Conservation (phyloP, 202 grass and related monocot species). For the Schoenoplectus tabernaemontani region DNA sequence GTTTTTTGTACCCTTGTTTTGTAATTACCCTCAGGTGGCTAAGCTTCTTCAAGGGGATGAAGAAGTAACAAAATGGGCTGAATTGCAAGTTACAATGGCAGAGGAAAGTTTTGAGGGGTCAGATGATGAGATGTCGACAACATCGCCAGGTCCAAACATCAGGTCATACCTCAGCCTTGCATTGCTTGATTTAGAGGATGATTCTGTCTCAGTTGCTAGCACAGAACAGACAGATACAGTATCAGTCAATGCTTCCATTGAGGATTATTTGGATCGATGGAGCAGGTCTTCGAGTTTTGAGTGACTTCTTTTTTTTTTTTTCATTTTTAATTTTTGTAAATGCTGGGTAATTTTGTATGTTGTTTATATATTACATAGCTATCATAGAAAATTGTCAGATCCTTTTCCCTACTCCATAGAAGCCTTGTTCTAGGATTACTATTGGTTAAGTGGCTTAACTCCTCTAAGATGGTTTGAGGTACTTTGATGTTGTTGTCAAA, state of each 20-base stretch:
- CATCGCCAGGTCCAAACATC: slow-evolving; percentile 37
- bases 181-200: slow-evolving; percentile 71
- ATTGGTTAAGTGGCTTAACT: not conserved
- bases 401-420: not conserved
- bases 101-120: slow-evolving; percentile 31
- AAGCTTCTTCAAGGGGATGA: slow-evolving; percentile 69
- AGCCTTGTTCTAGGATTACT: not conserved
- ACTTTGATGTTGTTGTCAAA: not conserved
- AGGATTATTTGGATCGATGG: slow-evolving; percentile 62
- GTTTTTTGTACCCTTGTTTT: not conserved
- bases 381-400: not conserved
- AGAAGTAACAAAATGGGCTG: slow-evolving; percentile 48
- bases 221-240: slow-evolving; percentile 53
- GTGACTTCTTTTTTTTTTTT: slow-evolving; percentile 16
- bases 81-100: slow-evolving; percentile 27
- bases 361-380: slow-evolving; percentile 14
- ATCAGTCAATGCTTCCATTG: slow-evolving; percentile 41
- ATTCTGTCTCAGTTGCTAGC: slow-evolving; percentile 60
- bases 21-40: slow-evolving; percentile 33
- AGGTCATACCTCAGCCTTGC: slow-evolving; percentile 76
- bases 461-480: not conserved
- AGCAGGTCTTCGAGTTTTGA: slow-evolving; percentile 78
- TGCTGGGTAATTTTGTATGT: not conserved
- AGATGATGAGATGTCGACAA: slow-evolving; percentile 35
- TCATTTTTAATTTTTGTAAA: not conserved